A percentile compares a stretch with the other conserved stretches of the same genome.
These are phyloP conservation scores for Aspergillus viridinutans DNA, from an alignment of 2,329 filamentous ascomycete genomes.

Conservation along the genomic window DNA sequence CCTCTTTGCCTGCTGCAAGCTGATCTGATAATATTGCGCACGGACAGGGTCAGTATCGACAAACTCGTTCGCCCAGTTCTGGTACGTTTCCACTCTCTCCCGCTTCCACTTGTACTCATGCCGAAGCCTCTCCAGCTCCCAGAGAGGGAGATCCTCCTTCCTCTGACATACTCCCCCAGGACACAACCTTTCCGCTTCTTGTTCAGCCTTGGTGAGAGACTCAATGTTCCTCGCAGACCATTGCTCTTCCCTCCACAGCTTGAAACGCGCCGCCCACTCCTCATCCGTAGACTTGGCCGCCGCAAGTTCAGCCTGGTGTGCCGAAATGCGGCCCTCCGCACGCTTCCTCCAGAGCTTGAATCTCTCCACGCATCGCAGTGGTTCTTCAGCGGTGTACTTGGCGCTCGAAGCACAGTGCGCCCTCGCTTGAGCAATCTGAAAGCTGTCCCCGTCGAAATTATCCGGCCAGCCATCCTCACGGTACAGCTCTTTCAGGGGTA, in stretches of 20 bases:
- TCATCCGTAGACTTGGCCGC: not conserved
- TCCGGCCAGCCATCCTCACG: constrained; percentile 15
- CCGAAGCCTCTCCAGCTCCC: not conserved
- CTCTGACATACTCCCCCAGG: not conserved
- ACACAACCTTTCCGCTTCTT: not conserved
- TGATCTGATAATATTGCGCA: not conserved
- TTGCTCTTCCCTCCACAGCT: not conserved
- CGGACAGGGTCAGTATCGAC: not conserved
- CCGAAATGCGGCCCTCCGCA: too few species aligned
- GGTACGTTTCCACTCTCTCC: not conserved
- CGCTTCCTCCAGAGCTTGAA: too few species aligned
- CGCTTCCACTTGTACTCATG: not conserved
- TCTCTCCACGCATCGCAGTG: too few species aligned
- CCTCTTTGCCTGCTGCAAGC: not conserved
- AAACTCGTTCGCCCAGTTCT: not conserved
- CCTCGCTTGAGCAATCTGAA: constrained; percentile 10
- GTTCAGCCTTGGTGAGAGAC: not conserved
- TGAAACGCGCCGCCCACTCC: not conserved
- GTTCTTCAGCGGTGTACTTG: too few species aligned
- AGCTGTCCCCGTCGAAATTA: constrained; percentile 14
- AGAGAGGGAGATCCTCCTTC: not conserved
- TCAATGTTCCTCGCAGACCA: not conserved
- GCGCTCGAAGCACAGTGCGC: not conserved
- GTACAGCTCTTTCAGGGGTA: constrained; percentile 5
- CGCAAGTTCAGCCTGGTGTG: not conserved